phyloP scores from a whole-genome alignment of 179 eudicot species.

The Beta lomatogona region DNA sequence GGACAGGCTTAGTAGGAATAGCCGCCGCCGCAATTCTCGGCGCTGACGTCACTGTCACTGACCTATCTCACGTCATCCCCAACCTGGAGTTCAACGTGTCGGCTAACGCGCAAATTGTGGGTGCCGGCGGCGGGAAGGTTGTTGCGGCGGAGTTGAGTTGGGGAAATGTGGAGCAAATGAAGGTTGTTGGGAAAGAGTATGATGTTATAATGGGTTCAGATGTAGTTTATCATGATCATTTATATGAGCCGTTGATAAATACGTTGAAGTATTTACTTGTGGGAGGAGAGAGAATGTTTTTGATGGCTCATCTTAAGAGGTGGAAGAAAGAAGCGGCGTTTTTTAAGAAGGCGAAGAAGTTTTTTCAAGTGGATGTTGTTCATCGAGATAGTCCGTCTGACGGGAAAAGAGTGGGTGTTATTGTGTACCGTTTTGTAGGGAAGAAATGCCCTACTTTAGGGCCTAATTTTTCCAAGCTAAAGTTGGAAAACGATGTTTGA shows the following conservation, averaged over 20 bases:
- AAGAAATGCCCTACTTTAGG: conserved; percentile 14
- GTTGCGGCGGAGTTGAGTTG: conserved; percentile 64
- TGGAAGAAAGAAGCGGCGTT: conserved; percentile 87
- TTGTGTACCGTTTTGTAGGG: conserved; percentile 55
- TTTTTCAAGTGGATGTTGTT: conserved; percentile 52
- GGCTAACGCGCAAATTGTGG: conserved; percentile 39
- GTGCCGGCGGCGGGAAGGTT: conserved; percentile 45
- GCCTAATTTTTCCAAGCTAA: background rate
- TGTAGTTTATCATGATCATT: conserved; percentile 80
- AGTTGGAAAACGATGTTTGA: background rate
- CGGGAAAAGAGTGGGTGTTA: conserved; percentile 69
- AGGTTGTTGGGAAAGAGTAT: conserved; percentile 51
- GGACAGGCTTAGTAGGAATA: conserved; percentile 82
- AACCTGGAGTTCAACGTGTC: conserved; percentile 60
- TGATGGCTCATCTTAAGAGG: conserved; percentile 90
- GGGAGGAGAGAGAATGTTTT: conserved; percentile 41
- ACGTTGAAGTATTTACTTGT: conserved; percentile 58
- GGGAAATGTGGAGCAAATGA: conserved; percentile 72
- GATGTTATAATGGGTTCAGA: conserved; percentile 78
- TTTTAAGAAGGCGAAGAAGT: conserved; percentile 73
- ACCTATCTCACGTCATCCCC: conserved; percentile 61
- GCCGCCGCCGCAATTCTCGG: conserved; percentile 67
- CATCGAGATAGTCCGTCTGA: conserved; percentile 50
- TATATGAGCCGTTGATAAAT: conserved; percentile 61
- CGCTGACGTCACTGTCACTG: conserved; percentile 76